Base-by-base conservation (phyloP, 2,329 filamentous ascomycete species). In the Ophiostoma sp. region DNA sequence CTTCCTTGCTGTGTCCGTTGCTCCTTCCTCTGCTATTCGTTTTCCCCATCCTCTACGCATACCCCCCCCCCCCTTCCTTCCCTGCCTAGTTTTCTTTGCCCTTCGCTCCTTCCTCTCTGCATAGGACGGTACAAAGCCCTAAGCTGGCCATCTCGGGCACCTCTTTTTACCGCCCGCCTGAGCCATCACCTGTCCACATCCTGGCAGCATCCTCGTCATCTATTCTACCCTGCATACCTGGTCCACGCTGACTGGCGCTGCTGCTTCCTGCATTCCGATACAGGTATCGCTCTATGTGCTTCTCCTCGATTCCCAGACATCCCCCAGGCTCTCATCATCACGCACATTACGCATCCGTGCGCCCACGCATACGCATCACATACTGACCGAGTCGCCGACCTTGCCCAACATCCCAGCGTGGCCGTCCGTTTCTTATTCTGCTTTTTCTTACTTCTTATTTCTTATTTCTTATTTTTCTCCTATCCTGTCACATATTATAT, bases 271-370 rank as follows among this genome's bases (percentile, higher is more conserved):
- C 18, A 4, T 7, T 27, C 49, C n/a, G 27, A 27, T 27, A 27
- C 27, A 27, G 27, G 27, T 27, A 27, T 27, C 27, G 27, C 27
- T 2, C 27, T 27, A 27, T 27, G 8, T n/a, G 9, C 49, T 47
- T n/a, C 45, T n/a, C 14, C 5, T 49, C 14, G 49, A 55, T 55
- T 55, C 49, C 3, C 18, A 55, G 49, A 27, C n/a, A 55, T 55
- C 49, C 16, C 47, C 18, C 47, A 14, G 14, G 47, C 18, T n/a
- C 47, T 49, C 47, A 49, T 6, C 47, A 49, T 49, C 47, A 49
- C 47, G 47, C 47, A 49, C 47, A 49, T 49, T n/a, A 49, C 47
- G 47, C 47, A 49, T n/a, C 47, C 47, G 47, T 49, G 14, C 47
- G 18, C 47, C 47, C 47, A 49, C 47, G 47, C 47, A 49, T 16